Conservation (phyloP, 1,284 basidiomycete genomes). For the Ganoderma boninense region DNA sequence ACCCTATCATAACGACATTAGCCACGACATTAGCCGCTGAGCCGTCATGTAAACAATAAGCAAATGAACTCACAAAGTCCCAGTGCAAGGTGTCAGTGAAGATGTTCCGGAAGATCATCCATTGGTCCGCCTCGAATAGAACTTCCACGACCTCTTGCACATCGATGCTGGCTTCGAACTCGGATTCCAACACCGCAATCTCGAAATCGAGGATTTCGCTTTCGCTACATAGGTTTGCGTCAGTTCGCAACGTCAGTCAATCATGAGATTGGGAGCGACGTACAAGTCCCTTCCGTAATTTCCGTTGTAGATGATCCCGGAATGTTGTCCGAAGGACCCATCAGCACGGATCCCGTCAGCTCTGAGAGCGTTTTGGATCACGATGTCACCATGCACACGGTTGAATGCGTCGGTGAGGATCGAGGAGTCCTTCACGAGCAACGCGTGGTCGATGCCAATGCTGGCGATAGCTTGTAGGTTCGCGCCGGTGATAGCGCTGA, state of each 20-base stretch:
- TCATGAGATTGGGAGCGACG: conserved; percentile 32
- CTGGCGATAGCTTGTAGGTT: conserved; percentile 67
- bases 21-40: background rate
- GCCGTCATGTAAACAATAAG: background rate
- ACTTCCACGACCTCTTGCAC: conserved; percentile 54
- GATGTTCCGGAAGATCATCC: conserved; percentile 76
- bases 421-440: conserved; percentile 53
- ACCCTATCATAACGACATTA: conserved; percentile 57
- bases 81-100: conserved; percentile 66
- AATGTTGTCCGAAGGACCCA: conserved; percentile 71
- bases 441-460: conserved; percentile 61
- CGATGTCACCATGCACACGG: conserved; percentile 57
- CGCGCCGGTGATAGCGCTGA: conserved; percentile 64
- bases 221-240: conserved; percentile 42
- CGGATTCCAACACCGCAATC: conserved; percentile 60
- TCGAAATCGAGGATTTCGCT: conserved; percentile 62
- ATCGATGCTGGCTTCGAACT: conserved; percentile 52
- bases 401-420: conserved; percentile 57
- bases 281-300: conserved; percentile 73
- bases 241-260: background rate
- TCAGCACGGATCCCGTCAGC: conserved; percentile 71
- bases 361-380: conserved; percentile 51
- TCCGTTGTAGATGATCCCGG: conserved; percentile 68
- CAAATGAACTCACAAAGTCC: conserved; percentile 63
- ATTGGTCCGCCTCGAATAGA: conserved; percentile 60